These are phyloP conservation scores for Phytophthora gonapodyides DNA, from an alignment of 352 stramenopile genomes.

Conservation along the genomic window DNA sequence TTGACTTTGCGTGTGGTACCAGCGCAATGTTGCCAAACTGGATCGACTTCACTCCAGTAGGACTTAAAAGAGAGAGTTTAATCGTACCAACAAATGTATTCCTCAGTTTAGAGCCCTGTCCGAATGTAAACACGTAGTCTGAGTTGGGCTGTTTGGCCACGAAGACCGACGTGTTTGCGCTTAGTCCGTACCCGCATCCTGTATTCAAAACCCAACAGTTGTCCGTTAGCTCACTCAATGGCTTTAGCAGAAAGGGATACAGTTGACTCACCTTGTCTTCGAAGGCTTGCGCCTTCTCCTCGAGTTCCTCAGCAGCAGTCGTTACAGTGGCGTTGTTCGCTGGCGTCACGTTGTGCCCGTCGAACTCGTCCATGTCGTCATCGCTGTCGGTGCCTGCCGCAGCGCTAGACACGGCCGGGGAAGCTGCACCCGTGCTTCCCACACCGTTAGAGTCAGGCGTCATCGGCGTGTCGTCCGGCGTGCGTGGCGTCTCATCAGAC, in stretches of 20 bases:
- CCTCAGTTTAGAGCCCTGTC: slow-evolving; percentile 13
- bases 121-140: slow-evolving; percentile 9
- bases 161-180: neutral
- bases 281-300: slow-evolving; percentile 3
- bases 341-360: neutral
- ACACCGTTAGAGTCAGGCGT: neutral
- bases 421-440: neutral
- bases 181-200: slow-evolving; percentile 2
- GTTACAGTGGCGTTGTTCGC: slow-evolving; percentile 3
- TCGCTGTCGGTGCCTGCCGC: neutral
- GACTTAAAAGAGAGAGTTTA: neutral
- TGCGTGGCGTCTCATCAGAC: neutral
- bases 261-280: slow-evolving; percentile 4
- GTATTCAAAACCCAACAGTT: slow-evolving; percentile 16
- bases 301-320: slow-evolving; percentile 9
- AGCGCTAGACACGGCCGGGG: neutral
- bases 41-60: neutral
- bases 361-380: slow-evolving; percentile 7
- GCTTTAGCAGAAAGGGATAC: neutral
- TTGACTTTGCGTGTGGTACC: slow-evolving; percentile 3
- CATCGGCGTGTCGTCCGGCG: neutral
- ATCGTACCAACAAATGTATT: slow-evolving; percentile 6
- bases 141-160: slow-evolving; percentile 3
- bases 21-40: neutral
- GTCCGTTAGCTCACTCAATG: slow-evolving; percentile 1